Conservation (phyloP, 2,329 filamentous ascomycete genomes). For the Colletotrichum sp. region DNA sequence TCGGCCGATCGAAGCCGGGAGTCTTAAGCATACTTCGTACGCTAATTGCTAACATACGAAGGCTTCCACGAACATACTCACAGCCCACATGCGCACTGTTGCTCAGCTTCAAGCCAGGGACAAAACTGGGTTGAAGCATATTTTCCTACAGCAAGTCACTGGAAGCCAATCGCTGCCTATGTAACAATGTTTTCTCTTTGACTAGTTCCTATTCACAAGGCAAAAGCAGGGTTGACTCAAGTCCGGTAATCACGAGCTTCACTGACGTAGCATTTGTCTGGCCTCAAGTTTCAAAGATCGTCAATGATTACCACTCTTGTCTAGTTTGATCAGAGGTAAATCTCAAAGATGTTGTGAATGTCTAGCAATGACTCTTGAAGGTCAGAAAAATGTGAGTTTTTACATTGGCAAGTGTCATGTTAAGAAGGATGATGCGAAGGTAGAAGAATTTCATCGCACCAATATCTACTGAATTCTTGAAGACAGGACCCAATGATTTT, state of each 20-base stretch:
- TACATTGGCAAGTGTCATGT: background rate
- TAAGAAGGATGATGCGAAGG: rapidly evolving
- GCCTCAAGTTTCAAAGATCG: background rate
- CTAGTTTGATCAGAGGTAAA: background rate
- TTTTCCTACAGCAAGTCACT: background rate
- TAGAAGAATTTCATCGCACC: background rate
- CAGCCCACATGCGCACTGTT: background rate
- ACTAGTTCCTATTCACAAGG: background rate
- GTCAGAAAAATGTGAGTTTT: background rate
- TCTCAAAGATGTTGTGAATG: background rate
- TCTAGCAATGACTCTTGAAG: background rate
- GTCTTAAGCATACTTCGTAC: background rate
- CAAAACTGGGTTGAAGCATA: background rate
- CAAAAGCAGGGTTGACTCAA: background rate
- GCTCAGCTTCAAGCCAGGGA: background rate
- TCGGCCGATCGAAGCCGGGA: background rate
- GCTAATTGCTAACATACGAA: background rate
- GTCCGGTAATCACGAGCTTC: background rate
- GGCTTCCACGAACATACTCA: background rate
- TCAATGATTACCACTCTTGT: background rate
- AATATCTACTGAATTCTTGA: background rate
- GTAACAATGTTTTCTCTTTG: background rate
- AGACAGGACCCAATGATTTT: rapidly evolving
- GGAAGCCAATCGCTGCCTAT: background rate
- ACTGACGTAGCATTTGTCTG: background rate